phyloP scores from a whole-genome alignment of 495 filamentous ascomycete genomes.

The Penicillium riverlandense region DNA sequence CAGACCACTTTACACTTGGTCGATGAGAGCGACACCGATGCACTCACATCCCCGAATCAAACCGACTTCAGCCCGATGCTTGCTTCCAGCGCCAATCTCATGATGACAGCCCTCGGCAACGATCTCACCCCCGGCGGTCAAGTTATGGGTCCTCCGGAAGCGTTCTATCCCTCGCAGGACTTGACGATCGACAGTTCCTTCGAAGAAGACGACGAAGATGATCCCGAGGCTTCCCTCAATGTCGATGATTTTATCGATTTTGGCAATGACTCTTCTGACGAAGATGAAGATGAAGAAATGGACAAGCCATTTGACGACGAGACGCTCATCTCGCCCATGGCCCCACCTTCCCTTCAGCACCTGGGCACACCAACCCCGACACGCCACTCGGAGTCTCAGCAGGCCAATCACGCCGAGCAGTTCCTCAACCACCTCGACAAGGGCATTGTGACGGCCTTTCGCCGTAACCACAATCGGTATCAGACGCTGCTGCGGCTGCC shows the following conservation, averaged over 20 bases:
- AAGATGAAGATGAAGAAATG: constrained; percentile 24
- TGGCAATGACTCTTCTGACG: constrained; percentile 52
- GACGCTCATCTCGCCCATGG: constrained; percentile 29
- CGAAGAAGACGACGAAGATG: constrained; percentile 52
- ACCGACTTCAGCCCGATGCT: constrained; percentile 52
- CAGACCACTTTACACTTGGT: constrained; percentile 40
- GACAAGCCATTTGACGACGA: constrained; percentile 35
- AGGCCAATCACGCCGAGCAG: constrained; percentile 43
- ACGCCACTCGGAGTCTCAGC: constrained; percentile 39
- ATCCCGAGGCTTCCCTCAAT: constrained; percentile 57
- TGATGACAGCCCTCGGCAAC: constrained; percentile 63
- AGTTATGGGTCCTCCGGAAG: constrained; percentile 65
- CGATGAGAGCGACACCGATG: constrained; percentile 46
- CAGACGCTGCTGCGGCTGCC: constrained; percentile 59
- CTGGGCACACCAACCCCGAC: constrained; percentile 43
- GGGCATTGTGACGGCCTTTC: constrained; percentile 69
- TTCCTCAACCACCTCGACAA: constrained; percentile 64
- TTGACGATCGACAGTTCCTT: constrained; percentile 49
- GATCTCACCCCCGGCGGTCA: constrained; percentile 55
- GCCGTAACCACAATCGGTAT: constrained; percentile 68
- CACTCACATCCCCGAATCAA: constrained; percentile 38
- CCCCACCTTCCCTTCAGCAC: constrained; percentile 23
- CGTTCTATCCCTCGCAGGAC: constrained; percentile 63
- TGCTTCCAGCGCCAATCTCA: constrained; percentile 61
- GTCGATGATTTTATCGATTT: constrained; percentile 70